Conservation (phyloP, 73 alveolate species). For the Paramecium caudatum region DNA sequence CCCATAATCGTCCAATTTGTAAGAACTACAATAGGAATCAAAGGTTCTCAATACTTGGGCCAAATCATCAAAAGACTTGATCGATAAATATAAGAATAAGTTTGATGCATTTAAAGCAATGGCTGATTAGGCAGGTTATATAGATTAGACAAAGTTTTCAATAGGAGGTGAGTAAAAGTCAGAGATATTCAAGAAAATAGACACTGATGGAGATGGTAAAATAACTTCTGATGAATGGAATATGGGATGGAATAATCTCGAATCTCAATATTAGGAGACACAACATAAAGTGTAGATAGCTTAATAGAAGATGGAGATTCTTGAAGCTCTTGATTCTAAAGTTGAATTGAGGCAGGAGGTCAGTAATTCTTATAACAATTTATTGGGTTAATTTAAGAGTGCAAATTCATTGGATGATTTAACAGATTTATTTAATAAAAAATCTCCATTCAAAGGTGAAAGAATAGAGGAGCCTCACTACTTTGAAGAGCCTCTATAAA, state of each 20-base stretch:
- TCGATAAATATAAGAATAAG: slow-evolving; percentile 64
- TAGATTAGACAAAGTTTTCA: background rate
- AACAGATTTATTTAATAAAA: slow-evolving; percentile 26
- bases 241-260: background rate
- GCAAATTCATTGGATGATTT: slow-evolving; percentile 46
- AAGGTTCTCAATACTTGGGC: slow-evolving; percentile 62
- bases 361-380: background rate
- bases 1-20: background rate
- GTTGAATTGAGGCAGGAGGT: too few relatives aligned
- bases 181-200: background rate
- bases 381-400: slow-evolving; percentile 47
- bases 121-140: slow-evolving; percentile 39
- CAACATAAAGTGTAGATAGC: slow-evolving; percentile 6
- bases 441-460: slow-evolving; percentile 32
- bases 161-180: background rate
- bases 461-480: too few relatives aligned
- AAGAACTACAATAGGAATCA: background rate
- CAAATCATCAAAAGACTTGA: slow-evolving; percentile 56
- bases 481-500: background rate
- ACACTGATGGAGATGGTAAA: background rate
- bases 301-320: background rate
- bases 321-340: background rate
- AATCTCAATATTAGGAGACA: background rate
- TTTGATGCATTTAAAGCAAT: slow-evolving; percentile 61
- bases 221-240: background rate